Conservation (phyloP, 164 flowering plant genomes). For the Chimonanthus praecox region DNA sequence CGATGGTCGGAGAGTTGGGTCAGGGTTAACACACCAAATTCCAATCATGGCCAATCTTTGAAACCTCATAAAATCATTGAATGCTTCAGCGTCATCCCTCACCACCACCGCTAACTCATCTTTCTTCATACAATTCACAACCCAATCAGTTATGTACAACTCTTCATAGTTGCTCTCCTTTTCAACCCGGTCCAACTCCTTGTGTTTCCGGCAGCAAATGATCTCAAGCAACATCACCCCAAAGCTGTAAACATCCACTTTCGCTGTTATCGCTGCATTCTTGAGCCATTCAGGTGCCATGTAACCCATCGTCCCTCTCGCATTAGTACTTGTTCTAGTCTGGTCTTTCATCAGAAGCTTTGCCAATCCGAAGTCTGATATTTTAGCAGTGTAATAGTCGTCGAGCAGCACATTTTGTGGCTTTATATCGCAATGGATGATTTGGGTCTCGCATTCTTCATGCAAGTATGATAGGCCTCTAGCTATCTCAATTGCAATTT, state of each 20-base stretch:
- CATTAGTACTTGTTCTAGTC: conserved; percentile 13
- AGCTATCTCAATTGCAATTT: conserved; percentile 20
- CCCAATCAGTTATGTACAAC: conserved; percentile 17
- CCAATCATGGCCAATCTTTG: conserved; percentile 31
- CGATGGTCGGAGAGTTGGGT: conserved; percentile 32
- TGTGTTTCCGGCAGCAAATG: conserved; percentile 21
- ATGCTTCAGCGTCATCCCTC: conserved; percentile 11
- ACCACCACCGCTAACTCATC: neutral
- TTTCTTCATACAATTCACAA: conserved; percentile 11
- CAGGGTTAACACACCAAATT: conserved; percentile 41
- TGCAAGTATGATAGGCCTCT: conserved; percentile 23
- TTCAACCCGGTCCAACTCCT: conserved; percentile 6
- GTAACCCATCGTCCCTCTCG: conserved; percentile 23
- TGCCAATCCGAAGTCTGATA: conserved; percentile 32
- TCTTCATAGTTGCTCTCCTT: conserved; percentile 4
- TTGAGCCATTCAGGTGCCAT: conserved; percentile 24
- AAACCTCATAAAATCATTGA: conserved; percentile 11
- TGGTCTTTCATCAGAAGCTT: conserved; percentile 19
- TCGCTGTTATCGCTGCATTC: conserved; percentile 13
- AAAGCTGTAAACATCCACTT: conserved; percentile 27
- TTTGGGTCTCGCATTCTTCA: conserved; percentile 21
- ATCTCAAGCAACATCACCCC: conserved; percentile 25
- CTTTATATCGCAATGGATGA: conserved; percentile 27
- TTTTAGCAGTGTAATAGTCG: conserved; percentile 16
- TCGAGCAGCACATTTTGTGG: conserved; percentile 25